Percentiles rank a stretch among this genome's conserved stretches.
These are phyloP conservation scores for Parafenestella ontariensis DNA, from an alignment of 2,329 filamentous ascomycete species.

Conservation along the genomic window DNA sequence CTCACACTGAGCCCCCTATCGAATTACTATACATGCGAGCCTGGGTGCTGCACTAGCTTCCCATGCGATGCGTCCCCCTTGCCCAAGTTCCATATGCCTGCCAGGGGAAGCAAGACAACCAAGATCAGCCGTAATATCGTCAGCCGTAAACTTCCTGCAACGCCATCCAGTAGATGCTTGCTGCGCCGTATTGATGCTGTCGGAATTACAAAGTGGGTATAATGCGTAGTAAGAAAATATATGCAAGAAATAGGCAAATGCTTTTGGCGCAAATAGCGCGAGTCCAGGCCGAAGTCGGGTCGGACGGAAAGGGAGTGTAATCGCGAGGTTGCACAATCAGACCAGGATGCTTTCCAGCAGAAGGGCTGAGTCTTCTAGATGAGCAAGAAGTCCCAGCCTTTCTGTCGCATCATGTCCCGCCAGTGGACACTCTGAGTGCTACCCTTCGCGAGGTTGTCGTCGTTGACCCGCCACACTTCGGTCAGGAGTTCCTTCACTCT, in stretches of 20 bases:
- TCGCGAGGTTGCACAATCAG: slow-evolving; percentile 34
- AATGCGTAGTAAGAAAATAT: slow-evolving; percentile 45
- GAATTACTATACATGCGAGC: slow-evolving; percentile 39
- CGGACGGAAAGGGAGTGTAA: slow-evolving; percentile 30
- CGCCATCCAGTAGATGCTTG: slow-evolving; percentile 32
- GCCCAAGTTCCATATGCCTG: slow-evolving; percentile 18
- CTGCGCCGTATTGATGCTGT: slow-evolving; percentile 33
- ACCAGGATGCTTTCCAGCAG: slow-evolving; percentile 49
- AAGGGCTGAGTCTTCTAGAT: slow-evolving; percentile 62
- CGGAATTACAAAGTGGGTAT: slow-evolving; percentile 52
- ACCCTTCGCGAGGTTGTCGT: slow-evolving; percentile 63
- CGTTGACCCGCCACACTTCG: slow-evolving; percentile 81
- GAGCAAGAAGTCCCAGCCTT: slow-evolving; percentile 90
- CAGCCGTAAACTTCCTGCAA: slow-evolving; percentile 37
- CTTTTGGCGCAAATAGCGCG: slow-evolving; percentile 25
- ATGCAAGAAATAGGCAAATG: slow-evolving; percentile 44
- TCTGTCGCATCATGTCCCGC: slow-evolving; percentile 91
- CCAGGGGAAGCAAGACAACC: slow-evolving; percentile 20
- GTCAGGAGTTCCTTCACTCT: slow-evolving; percentile 78
- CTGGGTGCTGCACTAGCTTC: slow-evolving; percentile 47
- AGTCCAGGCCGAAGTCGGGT: slow-evolving; percentile 9
- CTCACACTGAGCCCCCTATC: slow-evolving; percentile 28
- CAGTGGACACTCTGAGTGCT: slow-evolving; percentile 79
- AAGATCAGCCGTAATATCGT: slow-evolving; percentile 26
- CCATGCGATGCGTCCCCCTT: slow-evolving; percentile 25